These are phyloP conservation scores for Przewalskia tangutica DNA, from an alignment of 257 asterid species.

Conservation along the genomic window DNA sequence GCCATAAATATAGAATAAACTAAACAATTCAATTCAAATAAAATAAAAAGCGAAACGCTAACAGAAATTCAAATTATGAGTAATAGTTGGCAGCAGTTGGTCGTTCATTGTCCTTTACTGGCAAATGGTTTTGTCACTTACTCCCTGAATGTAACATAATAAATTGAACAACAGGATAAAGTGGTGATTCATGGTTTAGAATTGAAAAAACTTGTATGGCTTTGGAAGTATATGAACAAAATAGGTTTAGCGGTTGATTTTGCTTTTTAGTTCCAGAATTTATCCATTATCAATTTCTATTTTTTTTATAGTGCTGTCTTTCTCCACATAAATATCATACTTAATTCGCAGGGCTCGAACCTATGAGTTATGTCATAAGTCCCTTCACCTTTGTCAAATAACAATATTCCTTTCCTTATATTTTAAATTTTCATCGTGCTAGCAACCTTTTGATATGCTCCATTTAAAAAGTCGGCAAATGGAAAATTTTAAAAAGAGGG, in stretches of 20 bases:
- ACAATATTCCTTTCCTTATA: not conserved
- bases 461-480: not conserved
- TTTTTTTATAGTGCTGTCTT: too few species aligned
- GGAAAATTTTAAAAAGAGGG: not conserved
- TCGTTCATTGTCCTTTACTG: not conserved
- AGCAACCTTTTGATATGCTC: not conserved
- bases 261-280: too few species aligned
- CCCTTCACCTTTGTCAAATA: not conserved
- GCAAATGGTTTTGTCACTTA: not conserved
- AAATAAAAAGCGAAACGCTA: not conserved
- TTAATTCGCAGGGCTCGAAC: too few species aligned
- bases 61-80: not conserved
- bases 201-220: not conserved
- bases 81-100: not conserved
- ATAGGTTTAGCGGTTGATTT: too few species aligned
- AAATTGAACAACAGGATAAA: not conserved
- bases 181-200: not conserved
- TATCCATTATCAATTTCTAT: too few species aligned
- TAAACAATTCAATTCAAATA: not conserved
- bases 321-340: too few species aligned
- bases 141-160: not conserved
- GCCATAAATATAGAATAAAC: not conserved
- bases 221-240: not conserved
- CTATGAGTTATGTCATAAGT: not conserved
- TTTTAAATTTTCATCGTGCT: not conserved